Evolutionary conservation across 2,329 filamentous ascomycete genomes (phyloP).

Genomic region (Fusarium sp.): DNA sequence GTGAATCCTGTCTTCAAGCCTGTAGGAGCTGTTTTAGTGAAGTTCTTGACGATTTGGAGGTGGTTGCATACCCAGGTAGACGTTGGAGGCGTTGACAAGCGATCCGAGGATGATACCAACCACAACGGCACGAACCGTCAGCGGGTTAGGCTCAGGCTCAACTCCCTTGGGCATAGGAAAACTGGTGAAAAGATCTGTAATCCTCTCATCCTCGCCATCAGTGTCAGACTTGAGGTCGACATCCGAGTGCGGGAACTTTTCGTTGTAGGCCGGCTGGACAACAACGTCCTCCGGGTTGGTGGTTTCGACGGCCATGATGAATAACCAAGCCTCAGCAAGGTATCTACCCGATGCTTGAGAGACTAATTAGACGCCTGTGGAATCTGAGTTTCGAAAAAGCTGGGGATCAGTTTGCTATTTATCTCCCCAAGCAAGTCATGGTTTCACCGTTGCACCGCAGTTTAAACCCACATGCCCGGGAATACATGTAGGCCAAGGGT

Average conservation of each 20-base stretch:
- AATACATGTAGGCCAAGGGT: not conserved
- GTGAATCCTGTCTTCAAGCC: constrained; percentile 65
- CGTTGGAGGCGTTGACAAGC: not conserved
- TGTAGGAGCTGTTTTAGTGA: constrained; percentile 19
- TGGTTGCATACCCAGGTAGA: not conserved
- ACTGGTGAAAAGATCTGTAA: not conserved
- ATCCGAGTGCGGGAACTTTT: not conserved
- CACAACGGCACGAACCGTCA: not conserved
- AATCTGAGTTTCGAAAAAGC: not conserved
- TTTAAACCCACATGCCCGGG: not conserved
- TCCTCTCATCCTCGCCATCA: not conserved
- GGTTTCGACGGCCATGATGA: not conserved
- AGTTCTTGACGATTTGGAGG: not conserved
- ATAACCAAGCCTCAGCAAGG: not conserved
- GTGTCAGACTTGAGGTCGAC: not conserved
- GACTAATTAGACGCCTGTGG: not conserved
- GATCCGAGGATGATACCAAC: not conserved
- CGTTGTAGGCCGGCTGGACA: not conserved
- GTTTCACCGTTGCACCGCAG: not conserved
- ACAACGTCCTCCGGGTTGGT: not conserved
- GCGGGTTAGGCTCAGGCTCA: not conserved
- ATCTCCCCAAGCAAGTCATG: not conserved
- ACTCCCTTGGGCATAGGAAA: not conserved
- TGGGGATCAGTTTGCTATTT: not conserved
- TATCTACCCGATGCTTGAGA: not conserved